phyloP scores from a whole-genome alignment of 75 land plant species.

The Chamaecyparis obtusa region DNA sequence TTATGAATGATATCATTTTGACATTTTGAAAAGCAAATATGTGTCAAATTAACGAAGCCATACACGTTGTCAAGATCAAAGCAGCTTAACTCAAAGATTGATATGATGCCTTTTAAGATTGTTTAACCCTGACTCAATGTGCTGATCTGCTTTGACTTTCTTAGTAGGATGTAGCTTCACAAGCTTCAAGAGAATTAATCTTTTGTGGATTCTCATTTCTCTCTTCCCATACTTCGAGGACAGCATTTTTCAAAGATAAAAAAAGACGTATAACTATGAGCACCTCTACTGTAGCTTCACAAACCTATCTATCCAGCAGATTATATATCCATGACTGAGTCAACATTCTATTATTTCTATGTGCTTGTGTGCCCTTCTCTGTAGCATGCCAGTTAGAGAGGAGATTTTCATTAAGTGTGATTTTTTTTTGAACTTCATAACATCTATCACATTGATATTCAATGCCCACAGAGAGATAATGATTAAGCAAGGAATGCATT shows the following conservation, averaged over 20 bases:
- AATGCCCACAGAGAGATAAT: background rate
- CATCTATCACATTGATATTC: background rate
- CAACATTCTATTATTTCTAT: background rate
- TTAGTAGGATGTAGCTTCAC: background rate
- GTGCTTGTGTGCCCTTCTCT: background rate
- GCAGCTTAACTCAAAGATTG: background rate
- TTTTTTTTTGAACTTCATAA: background rate
- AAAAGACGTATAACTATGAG: background rate
- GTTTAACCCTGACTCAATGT: background rate
- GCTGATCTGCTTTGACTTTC: background rate
- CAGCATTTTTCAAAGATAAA: background rate
- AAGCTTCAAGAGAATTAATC: background rate
- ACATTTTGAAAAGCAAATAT: background rate
- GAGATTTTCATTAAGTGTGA: background rate
- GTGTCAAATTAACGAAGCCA: background rate
- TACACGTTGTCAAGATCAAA: background rate
- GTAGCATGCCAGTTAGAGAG: background rate
- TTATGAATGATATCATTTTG: no score
- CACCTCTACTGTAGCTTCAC: background rate
- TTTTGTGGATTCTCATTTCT: background rate
- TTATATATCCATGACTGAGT: background rate
- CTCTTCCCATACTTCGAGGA: background rate
- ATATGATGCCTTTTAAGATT: background rate
- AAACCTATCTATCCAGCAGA: background rate
- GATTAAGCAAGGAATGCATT: background rate